Base-by-base conservation (phyloP, 108 stramenopile genomes). In the Phaeodactylum tricornutum region DNA sequence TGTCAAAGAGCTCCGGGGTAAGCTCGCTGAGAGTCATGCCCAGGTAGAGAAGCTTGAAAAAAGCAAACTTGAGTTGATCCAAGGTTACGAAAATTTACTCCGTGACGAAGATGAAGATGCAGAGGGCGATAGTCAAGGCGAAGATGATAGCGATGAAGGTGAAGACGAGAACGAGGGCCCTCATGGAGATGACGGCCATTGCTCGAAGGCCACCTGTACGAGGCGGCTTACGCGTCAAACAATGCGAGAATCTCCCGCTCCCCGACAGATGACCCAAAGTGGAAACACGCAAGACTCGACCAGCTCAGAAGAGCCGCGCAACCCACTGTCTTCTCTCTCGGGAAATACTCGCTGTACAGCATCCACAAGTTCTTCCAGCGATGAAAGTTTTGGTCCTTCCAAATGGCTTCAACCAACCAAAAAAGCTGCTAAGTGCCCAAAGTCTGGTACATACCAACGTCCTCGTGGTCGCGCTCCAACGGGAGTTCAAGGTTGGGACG, bases 121-220 rank as follows among this genome's bases (percentile, higher is more conserved):
- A 7, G 63, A 64, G 9, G 59, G 64, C 2, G 74, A n/a, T n/a
- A n/a, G n/a, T n/a, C n/a, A 72, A 49, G 19, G 33, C 12, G 35
- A 46, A 47, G 26, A 43, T n/a, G 29, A 21, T 33, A 32, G 7
- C 14, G 36, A 31, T 34, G 20, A 15, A 32, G 32, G 16, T 31
- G 55, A 64, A 15, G 58, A 41, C 12, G 63, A 15, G 5, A n/a
- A 9, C 5, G 14, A 41, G 21, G 39, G 14, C 5, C 5, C 5
- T 41, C n/a, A n/a, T n/a, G n/a, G n/a, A n/a, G n/a, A n/a, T n/a
- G n/a, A n/a, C n/a, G n/a, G n/a, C n/a, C n/a, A n/a, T n/a, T n/a
- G n/a, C n/a, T n/a, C n/a, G n/a, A n/a, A n/a, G n/a, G n/a, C n/a
- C n/a, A n/a, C n/a, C n/a, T n/a, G n/a, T n/a, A n/a, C n/a, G n/a